Evolutionary conservation across 2,329 filamentous ascomycete species (phyloP), one percentile per base, ranked within the genome.

Genomic region (Massarina eburnea): DNA sequence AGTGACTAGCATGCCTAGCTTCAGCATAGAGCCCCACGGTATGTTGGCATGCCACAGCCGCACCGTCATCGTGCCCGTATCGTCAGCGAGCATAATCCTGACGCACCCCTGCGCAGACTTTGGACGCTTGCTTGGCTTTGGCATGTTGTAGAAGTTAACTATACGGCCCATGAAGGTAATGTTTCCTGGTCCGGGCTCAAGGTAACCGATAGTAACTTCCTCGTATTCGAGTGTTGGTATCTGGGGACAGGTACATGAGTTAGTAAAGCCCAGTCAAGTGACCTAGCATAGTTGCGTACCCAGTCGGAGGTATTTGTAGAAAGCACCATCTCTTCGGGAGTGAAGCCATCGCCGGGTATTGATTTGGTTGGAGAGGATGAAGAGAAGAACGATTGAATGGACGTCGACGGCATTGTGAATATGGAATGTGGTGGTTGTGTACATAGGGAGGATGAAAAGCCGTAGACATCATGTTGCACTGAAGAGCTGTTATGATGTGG

Each of bases 71-170:
- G 74, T 76, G 2, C 74, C 81, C 0, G 73, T 76, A 34, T 80
- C 73, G 59, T 85, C 82, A 39, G 77, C 77, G n/a, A 85, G 58
- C 24, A 80, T 72, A 8, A 84, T 58, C 43, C 77, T 78, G 45
- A 82, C 66, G 57, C 75, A 80, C 12, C 78, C 77, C 49, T 74
- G 73, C 2, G 79, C 76, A 30, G 72, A 71, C 29, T 62, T 64
- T 27, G 75, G 71, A 30, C 66, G 71, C 49, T 72, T 75, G 46
- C 67, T 73, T 3, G 65, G 66, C 18, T 72, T 75, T 9, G 61
- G 56, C 6, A 73, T 64, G 22, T 79, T 70, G 38, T 68, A 76
- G 50, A 82, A 74, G 58, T 83, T 83, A 9, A 80, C 78, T 10
- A 85, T 61, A 21, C 82, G 71, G 1, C 82, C 82, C 27, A 71